These are phyloP conservation scores for Flaveria ramosissima DNA, from an alignment of 129 eudicot species.

Conservation along the genomic window DNA sequence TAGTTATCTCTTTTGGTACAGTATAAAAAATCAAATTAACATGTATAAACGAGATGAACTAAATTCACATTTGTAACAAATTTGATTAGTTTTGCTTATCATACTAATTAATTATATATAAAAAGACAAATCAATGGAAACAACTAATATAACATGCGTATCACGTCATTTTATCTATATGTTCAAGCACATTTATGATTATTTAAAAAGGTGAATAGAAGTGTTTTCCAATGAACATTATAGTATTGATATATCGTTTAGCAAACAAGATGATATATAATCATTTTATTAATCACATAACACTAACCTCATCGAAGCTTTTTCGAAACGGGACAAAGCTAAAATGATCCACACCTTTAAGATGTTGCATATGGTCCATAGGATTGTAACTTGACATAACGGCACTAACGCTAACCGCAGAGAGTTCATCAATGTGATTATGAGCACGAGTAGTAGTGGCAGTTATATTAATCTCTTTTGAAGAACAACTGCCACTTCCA, in stretches of 20 bases:
- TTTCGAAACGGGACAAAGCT: conserved; percentile 68
- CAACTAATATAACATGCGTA: conserved; percentile 2
- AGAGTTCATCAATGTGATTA: conserved; percentile 58
- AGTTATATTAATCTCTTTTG: conserved; percentile 51
- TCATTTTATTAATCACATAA: not conserved
- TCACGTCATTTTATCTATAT: not conserved
- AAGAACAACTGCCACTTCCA: conserved; percentile 70
- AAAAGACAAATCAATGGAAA: not conserved
- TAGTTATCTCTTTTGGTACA: not conserved
- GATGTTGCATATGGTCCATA: conserved; percentile 64
- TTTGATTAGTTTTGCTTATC: not conserved
- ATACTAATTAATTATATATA: not conserved
- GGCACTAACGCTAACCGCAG: conserved; percentile 44
- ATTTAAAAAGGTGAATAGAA: not conserved
- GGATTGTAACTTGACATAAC: conserved; percentile 55
- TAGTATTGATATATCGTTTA: not conserved
- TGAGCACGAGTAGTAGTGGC: conserved; percentile 34
- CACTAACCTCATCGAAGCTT: conserved; percentile 67
- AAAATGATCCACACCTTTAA: conserved; percentile 68
- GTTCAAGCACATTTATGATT: not conserved
- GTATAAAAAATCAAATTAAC: not conserved
- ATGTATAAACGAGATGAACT: not conserved
- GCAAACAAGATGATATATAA: not conserved
- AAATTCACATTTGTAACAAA: not conserved
- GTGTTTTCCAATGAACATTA: not conserved